phyloP scores from a whole-genome alignment of 2,329 filamentous ascomycete genomes.

The Aspergillus fumigatiaffinis region DNA sequence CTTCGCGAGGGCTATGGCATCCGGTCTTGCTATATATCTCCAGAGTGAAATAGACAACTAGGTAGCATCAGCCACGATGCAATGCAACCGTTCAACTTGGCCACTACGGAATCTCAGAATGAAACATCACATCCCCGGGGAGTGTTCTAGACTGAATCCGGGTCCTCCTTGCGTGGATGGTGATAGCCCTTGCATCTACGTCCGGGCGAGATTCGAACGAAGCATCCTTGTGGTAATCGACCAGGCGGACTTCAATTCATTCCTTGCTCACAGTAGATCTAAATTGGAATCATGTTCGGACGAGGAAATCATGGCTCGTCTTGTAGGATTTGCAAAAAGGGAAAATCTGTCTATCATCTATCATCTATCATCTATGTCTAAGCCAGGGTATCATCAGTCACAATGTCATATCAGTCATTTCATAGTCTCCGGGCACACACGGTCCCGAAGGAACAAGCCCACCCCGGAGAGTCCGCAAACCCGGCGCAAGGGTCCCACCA shows the following conservation, averaged over 20 bases:
- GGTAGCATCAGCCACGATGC: no score
- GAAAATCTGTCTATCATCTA: not conserved
- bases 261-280: not conserved
- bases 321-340: not conserved
- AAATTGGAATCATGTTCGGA: not conserved
- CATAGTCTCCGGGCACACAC: slow-evolving; percentile 17
- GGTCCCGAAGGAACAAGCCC: slow-evolving; percentile 23
- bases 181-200: not conserved
- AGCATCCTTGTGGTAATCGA: not conserved
- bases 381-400: not conserved
- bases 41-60: no score
- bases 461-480: slow-evolving; percentile 19
- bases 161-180: no score
- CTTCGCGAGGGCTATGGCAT: no score
- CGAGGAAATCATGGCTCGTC: not conserved
- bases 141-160: no score
- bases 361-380: not conserved
- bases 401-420: not conserved
- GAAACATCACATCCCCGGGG: no score
- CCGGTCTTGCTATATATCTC: no score
- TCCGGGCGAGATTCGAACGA: no score
- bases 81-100: no score
- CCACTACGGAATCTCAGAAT: no score
- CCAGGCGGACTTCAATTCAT: not conserved
- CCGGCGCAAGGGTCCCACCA: slow-evolving; percentile 17